Base-by-base conservation (phyloP, 2,329 filamentous ascomycete genomes). In the Chaetomium strumarium region DNA sequence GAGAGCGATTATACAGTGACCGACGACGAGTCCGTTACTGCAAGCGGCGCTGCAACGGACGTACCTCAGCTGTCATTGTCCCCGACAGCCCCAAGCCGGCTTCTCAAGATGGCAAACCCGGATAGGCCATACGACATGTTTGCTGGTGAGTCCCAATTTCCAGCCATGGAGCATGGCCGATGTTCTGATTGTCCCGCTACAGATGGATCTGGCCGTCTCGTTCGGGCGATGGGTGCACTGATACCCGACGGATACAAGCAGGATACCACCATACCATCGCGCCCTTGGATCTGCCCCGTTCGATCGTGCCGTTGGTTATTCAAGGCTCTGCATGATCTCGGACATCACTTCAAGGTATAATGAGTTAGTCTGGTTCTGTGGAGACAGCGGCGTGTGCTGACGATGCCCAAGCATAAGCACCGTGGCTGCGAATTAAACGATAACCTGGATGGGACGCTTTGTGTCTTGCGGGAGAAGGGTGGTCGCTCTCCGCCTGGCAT, bases 251-350 rank as follows among this genome's bases (percentile, higher is more conserved):
- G 46, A 2, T 62, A 60, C 41, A 43, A 46, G 20, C 40, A 44
- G 1, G 52, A 60, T 37, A 39, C 41, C 12, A 49, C 49, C 1
- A n/a, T 56, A 1, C 12, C 51, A 2, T 52, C 34, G 7, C 55
- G 58, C 2, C 57, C 54, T 2, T 61, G 53, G 56, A 60, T 61
- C 9, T 61, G 60, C 19, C 57, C 60, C 1, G 41, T 61, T 6
- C 53, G 58, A 13, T 51, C 49, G n/a, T 61, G 59, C 24, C 59
- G 58, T 12, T 46, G 51, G 3, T 31, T 59, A 9, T 53, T 50
- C 37, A 43, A 20, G 13, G 13, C 8, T 1, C 16, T 19, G 3
- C 11, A 30, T 8, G 33, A 50, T 10, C 20, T 60, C 1, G 55
- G 54, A 8, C 8, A 49, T 6, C 58, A 60, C 17, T 60, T 56